Evolutionary conservation across 345 rosid genomes (phyloP).

Genomic region (Dipteronia sinensis): DNA sequence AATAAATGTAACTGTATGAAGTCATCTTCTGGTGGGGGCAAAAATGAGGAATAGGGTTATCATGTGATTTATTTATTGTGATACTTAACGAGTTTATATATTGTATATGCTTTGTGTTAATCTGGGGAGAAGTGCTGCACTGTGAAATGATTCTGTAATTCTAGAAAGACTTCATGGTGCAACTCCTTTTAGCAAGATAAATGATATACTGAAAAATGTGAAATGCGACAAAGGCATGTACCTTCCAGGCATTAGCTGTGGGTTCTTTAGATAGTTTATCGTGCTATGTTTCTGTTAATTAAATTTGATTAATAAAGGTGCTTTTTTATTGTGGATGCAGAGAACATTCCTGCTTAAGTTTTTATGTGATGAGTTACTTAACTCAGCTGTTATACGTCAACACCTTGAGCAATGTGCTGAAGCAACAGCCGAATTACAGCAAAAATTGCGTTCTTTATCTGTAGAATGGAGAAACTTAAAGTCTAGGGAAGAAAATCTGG

Average conservation of each 20-base stretch:
- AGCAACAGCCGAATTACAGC: conserved; percentile 73
- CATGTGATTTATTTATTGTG: not conserved
- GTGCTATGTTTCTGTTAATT: conserved; percentile 5
- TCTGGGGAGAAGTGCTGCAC: not conserved
- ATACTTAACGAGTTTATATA: not conserved
- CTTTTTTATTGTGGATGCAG: conserved; percentile 52
- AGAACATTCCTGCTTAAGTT: conserved; percentile 76
- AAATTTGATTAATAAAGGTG: conserved; percentile 17
- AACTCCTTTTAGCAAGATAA: not conserved
- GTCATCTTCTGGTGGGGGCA: not conserved
- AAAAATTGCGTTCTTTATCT: conserved; percentile 72
- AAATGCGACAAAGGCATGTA: not conserved
- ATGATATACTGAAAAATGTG: not conserved
- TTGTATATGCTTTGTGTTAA: not conserved
- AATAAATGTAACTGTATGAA: not conserved
- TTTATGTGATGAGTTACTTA: conserved; percentile 89
- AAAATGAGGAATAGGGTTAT: not conserved
- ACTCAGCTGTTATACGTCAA: conserved; percentile 75
- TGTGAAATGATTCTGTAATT: not conserved
- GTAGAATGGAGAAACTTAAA: conserved; percentile 71
- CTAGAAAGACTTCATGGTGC: not conserved
- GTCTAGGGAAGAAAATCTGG: conserved; percentile 66
- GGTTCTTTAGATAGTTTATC: not conserved
- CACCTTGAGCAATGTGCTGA: conserved; percentile 93
- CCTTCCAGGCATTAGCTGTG: not conserved